Evolutionary conservation across 805 yeast genomes (phyloP).

Genomic region (Yamadazyma phyllophila): DNA sequence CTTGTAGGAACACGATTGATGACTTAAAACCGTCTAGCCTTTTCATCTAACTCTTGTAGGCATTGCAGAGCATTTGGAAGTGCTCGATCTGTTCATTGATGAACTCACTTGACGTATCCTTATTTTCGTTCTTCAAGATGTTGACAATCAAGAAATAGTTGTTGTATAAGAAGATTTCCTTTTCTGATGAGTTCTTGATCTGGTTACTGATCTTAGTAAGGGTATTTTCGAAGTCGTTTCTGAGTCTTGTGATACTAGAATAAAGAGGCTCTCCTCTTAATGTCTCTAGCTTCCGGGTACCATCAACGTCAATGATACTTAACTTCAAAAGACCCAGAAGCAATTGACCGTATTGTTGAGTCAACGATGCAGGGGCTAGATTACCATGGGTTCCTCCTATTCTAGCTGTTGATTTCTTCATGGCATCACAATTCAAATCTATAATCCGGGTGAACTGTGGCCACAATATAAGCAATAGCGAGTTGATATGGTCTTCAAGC

Average conservation of each 20-base stretch:
- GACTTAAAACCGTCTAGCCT: no score
- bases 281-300: constrained; percentile 17
- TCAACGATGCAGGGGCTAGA: constrained; percentile 52
- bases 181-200: constrained; percentile 41
- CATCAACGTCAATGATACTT: constrained; percentile 15
- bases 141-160: constrained; percentile 66
- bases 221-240: constrained; percentile 77
- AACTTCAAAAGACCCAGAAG: constrained; percentile 69
- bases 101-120: constrained; percentile 20
- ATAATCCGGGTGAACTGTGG: constrained; percentile 77
- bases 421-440: constrained; percentile 72
- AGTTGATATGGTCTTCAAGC: constrained; percentile 65
- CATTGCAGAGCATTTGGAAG: constrained; percentile 39
- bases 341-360: constrained; percentile 76
- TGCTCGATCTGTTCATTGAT: constrained; percentile 38
- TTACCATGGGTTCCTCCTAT: constrained; percentile 17
- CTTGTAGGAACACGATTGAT: no score
- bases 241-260: constrained; percentile 62
- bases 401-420: constrained; percentile 42
- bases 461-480: constrained; percentile 72
- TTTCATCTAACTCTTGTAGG: constrained; percentile 21
- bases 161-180: constrained; percentile 71
- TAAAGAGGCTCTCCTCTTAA: constrained; percentile 66
- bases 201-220: constrained; percentile 60
- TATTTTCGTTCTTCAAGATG: constrained; percentile 44